These are phyloP conservation scores for Ziziphus jujuba DNA, from an alignment of 306 rosid genomes.

Conservation along the genomic window DNA sequence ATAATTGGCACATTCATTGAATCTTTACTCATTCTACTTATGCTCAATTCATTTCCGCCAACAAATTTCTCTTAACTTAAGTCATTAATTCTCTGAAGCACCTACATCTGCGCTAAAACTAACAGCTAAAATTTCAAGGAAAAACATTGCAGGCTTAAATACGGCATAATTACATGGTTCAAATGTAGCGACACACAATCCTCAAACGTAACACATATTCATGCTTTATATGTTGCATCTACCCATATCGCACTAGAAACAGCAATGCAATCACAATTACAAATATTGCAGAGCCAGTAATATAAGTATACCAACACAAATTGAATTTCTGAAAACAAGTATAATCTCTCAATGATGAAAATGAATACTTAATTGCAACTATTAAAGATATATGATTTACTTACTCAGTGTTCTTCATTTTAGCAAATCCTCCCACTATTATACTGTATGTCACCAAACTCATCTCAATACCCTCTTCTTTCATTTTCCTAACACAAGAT, in stretches of 20 bases:
- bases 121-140: too few relatives aligned
- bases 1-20: background rate
- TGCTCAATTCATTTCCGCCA: too few relatives aligned
- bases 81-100: too few relatives aligned
- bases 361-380: background rate
- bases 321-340: background rate
- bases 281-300: background rate
- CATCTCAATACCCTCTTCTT: conserved; percentile 83
- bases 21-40: too few relatives aligned
- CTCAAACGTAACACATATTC: too few relatives aligned
- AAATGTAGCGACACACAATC: too few relatives aligned
- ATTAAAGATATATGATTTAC: conserved; percentile 33
- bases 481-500: conserved; percentile 88
- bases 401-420: conserved; percentile 74
- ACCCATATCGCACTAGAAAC: background rate
- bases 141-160: too few relatives aligned
- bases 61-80: too few relatives aligned
- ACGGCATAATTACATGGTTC: too few relatives aligned
- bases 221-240: background rate
- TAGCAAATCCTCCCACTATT: conserved; percentile 87
- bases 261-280: background rate
- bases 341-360: background rate
- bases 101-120: too few relatives aligned
- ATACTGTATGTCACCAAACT: conserved; percentile 92
- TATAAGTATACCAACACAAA: background rate